Evolutionary conservation across 1,284 basidiomycete genomes (phyloP).

Genomic region (Spongispora temasekensis): DNA sequence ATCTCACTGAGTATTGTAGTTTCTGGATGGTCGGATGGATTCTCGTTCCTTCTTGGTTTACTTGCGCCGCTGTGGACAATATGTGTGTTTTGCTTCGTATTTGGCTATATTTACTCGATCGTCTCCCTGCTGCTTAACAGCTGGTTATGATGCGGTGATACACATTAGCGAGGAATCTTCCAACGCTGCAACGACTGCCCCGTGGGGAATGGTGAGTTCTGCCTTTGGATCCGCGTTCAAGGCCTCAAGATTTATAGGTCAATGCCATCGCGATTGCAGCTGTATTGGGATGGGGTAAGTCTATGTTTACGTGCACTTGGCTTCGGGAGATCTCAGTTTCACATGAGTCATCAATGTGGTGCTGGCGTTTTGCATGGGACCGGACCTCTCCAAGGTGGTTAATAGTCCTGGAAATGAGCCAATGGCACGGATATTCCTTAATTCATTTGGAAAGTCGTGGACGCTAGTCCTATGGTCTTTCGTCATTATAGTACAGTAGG

Average conservation of each 20-base stretch:
- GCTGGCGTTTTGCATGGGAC: slow-evolving; percentile 1
- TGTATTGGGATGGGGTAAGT: not conserved
- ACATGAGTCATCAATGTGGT: not conserved
- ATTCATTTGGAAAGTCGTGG: not conserved
- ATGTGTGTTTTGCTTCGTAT: not conserved
- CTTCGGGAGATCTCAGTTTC: not conserved
- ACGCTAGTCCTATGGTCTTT: slow-evolving; percentile 18
- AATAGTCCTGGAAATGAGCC: not conserved
- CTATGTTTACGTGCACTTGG: not conserved
- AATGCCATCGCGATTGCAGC: not conserved
- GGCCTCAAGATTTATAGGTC: not conserved
- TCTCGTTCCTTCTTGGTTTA: not conserved
- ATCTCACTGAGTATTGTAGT: not conserved
- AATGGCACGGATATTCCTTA: not conserved
- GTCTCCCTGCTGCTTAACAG: not conserved
- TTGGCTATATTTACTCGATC: not conserved
- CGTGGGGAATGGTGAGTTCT: not conserved
- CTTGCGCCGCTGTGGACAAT: not conserved
- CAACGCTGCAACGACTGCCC: not conserved
- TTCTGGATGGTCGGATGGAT: not conserved
- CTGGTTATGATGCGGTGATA: not conserved
- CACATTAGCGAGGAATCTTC: not conserved
- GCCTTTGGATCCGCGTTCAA: not conserved
- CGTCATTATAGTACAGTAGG: slow-evolving; percentile 26
- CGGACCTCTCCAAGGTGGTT: not conserved